A percentile compares a stretch with the other conserved stretches of the same genome.
These are phyloP conservation scores for Sarocladium oryzae DNA, from an alignment of 2,329 filamentous ascomycete species.

Conservation along the genomic window DNA sequence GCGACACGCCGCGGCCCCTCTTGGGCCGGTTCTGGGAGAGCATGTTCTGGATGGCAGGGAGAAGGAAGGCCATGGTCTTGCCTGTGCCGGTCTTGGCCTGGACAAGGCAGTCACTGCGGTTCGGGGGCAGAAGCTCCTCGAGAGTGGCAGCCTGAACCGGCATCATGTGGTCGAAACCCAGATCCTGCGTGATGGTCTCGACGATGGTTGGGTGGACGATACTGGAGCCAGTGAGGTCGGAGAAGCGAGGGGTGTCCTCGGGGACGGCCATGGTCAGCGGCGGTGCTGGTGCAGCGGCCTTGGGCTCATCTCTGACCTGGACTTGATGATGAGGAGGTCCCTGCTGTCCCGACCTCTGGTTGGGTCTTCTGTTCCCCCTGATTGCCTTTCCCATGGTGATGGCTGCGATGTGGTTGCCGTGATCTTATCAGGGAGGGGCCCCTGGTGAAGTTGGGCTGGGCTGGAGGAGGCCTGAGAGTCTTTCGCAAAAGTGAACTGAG, in stretches of 20 bases:
- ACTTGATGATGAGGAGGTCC: constrained; percentile 5
- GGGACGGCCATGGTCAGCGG: constrained; percentile 24
- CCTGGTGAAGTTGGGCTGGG: background rate
- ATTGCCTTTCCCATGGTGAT: constrained; percentile 6
- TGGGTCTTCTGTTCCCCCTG: background rate
- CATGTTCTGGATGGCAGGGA: constrained; percentile 93
- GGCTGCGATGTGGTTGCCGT: background rate
- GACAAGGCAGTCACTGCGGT: constrained; percentile 68
- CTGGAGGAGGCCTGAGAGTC: too few species aligned
- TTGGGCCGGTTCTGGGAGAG: constrained; percentile 74
- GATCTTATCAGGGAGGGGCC: background rate
- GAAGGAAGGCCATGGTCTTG: constrained; percentile 88
- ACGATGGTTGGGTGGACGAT: constrained; percentile 41
- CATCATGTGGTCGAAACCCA: constrained; percentile 47
- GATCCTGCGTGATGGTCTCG: constrained; percentile 39
- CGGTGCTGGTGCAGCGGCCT: constrained; percentile 10
- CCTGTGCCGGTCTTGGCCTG: constrained; percentile 94
- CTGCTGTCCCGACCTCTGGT: background rate
- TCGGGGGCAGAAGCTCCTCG: constrained; percentile 38
- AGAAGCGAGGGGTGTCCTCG: constrained; percentile 38
- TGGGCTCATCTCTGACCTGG: constrained; percentile 8
- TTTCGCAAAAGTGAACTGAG: background rate
- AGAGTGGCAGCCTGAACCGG: constrained; percentile 49
- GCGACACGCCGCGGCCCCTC: constrained; percentile 83
- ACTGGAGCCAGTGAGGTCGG: constrained; percentile 33